Percentiles rank a stretch among this genome's conserved stretches.
Evolutionary conservation across 2,329 filamentous ascomycete genomes (phyloP).

Genomic region (Pleomassaria siparia): DNA sequence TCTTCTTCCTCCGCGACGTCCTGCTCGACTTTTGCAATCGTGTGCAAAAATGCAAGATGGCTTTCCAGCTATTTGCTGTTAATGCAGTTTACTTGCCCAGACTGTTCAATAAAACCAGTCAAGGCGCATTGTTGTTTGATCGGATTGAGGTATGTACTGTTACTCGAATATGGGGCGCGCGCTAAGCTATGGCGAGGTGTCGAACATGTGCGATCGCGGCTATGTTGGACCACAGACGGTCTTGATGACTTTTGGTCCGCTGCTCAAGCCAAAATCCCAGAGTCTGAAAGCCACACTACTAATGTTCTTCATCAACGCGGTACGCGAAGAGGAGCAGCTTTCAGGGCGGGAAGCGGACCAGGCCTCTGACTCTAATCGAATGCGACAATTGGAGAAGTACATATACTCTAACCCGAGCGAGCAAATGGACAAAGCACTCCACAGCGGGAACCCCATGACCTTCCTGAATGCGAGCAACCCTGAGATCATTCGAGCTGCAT

Average conservation of each 20-base stretch:
- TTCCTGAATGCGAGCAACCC: not conserved
- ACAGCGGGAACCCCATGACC: no score
- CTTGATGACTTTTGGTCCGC: conserved; percentile 29
- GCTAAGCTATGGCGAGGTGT: conserved; percentile 25
- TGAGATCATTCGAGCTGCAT: not conserved
- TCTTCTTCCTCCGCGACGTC: conserved; percentile 33
- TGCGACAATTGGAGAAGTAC: no score
- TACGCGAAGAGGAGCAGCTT: conserved; percentile 18
- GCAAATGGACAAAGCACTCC: no score
- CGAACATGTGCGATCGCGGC: conserved; percentile 45
- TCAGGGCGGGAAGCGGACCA: no score
- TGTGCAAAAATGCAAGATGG: conserved; percentile 17
- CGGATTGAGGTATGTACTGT: conserved; percentile 42
- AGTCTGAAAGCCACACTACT: conserved; percentile 48
- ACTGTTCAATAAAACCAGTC: conserved; percentile 8
- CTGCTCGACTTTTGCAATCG: conserved; percentile 35
- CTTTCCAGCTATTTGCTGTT: conserved; percentile 32
- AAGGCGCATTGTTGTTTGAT: conserved; percentile 25
- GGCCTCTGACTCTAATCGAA: no score
- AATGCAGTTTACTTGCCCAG: conserved; percentile 26
- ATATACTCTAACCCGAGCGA: no score
- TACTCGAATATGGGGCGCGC: not conserved
- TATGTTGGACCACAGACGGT: conserved; percentile 34
- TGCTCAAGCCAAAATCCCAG: conserved; percentile 34
- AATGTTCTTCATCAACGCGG: conserved; percentile 46